Percentiles rank a stretch among this genome's conserved stretches.
These are phyloP conservation scores for Nicotiana sylvestris DNA, from an alignment of 257 asterid genomes.

Conservation along the genomic window DNA sequence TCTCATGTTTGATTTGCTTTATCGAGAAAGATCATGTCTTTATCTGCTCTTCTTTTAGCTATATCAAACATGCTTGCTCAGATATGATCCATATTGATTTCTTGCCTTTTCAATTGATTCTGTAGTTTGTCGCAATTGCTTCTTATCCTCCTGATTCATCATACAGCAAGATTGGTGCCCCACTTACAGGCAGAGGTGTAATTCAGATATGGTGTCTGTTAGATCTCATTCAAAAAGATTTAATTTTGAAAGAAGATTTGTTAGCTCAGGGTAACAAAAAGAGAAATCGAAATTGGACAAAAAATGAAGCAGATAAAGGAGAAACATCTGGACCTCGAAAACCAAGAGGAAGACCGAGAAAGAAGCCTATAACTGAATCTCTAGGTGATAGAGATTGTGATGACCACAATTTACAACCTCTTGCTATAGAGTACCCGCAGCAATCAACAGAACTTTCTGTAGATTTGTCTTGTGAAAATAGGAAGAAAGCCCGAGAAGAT, in stretches of 20 bases:
- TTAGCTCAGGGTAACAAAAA: constrained; percentile 35
- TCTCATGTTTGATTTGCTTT: background rate
- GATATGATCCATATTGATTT: constrained; percentile 2
- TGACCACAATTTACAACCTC: constrained; percentile 18
- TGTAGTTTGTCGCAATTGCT: constrained; percentile 88
- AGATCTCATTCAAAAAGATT: constrained; percentile 20
- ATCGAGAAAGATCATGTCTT: background rate
- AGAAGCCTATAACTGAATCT: constrained; percentile 34
- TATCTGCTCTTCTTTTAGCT: background rate
- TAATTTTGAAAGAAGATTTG: constrained; percentile 19
- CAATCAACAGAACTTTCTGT: constrained; percentile 15
- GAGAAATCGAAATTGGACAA: constrained; percentile 20
- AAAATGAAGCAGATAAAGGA: constrained; percentile 15
- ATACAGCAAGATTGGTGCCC: constrained; percentile 76
- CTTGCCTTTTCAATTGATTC: constrained; percentile 19
- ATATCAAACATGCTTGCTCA: constrained; percentile 1
- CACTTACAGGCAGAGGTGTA: constrained; percentile 80
- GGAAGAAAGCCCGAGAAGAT: constrained; percentile 7
- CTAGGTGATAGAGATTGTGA: constrained; percentile 19
- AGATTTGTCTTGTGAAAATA: constrained; percentile 13
- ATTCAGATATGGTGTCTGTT: constrained; percentile 89
- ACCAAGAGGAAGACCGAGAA: constrained; percentile 45
- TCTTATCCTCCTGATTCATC: constrained; percentile 88
- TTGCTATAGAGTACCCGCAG: constrained; percentile 19
- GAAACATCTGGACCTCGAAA: constrained; percentile 29